phyloP scores from a whole-genome alignment of 306 rosid genomes.

The Neltuma alba region DNA sequence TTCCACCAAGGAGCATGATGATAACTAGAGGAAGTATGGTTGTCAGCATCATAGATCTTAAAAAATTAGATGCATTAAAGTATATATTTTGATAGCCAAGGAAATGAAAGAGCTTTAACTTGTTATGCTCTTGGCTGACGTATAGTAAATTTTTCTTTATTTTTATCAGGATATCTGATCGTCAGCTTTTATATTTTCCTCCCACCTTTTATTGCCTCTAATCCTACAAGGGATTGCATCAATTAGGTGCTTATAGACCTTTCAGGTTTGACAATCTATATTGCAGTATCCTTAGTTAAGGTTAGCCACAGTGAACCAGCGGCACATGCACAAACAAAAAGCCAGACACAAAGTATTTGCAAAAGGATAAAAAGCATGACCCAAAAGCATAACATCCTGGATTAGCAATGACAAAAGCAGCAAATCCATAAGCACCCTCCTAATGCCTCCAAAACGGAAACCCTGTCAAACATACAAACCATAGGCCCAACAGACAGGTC shows the following conservation, averaged over 20 bases:
- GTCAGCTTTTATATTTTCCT: not conserved
- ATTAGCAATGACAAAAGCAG: constrained; percentile 41
- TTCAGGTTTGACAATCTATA: constrained; percentile 19
- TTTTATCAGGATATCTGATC: constrained; percentile 16
- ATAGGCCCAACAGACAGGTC: constrained; percentile 82
- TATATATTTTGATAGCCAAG: constrained; percentile 13
- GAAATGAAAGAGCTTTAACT: not conserved
- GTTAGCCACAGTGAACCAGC: constrained; percentile 17
- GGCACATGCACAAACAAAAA: constrained; percentile 20
- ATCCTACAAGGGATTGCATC: not conserved
- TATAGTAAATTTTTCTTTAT: not conserved
- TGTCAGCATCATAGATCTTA: constrained; percentile 11
- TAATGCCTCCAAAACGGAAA: constrained; percentile 49
- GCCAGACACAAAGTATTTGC: constrained; percentile 22
- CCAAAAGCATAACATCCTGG: constrained; percentile 39
- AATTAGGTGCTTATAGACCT: constrained; percentile 28
- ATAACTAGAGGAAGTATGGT: not conserved
- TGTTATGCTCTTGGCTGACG: not conserved
- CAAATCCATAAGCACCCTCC: constrained; percentile 47
- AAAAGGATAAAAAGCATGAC: constrained; percentile 1
- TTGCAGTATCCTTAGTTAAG: constrained; percentile 14
- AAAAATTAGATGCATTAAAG: not conserved
- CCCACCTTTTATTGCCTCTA: constrained; percentile 21
- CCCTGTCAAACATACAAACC: constrained; percentile 91
- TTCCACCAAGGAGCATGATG: not conserved